Evolutionary conservation across 768 basidiomycete genomes (phyloP), one percentile per base, ranked within the genome.

Genomic region (Asterophora lycoperdoides): DNA sequence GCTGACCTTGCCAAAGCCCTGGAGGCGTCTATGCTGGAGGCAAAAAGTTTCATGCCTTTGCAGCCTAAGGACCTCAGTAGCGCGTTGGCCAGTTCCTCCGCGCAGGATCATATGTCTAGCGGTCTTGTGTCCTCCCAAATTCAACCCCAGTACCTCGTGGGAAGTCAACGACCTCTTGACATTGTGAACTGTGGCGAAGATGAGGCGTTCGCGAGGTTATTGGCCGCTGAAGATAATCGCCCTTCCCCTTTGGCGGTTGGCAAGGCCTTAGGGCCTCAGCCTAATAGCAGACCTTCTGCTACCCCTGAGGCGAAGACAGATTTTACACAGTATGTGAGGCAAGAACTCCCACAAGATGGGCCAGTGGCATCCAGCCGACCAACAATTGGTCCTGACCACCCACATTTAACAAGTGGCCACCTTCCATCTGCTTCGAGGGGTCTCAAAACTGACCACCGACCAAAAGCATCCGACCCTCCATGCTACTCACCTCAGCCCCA

Each of bases 1-100:
- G 80, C 81, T 26, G 83, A 88, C 36, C 68, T 89, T 11, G 78
- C 78, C 17, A 72, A 72, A 52, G 88, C 86, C 0, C 56, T 90
- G 49, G 74, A 79, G 54, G 75, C 75, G 50, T 85, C 83, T 1
- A 52, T 73, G 56, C 40, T 46, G 23, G 49, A 54, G 34, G 36
- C 51, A 10, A 32, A 23, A 29, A 17, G 11, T 39, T 20, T 38
- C 4, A 39, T 10, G 10, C 33, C 13, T 46, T 19, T 32, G 28
- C 37, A 53, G 54, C n/a, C n/a, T n/a, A 6, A 46, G 40, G 17
- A 45, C 32, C 33, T 45, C 37, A 9, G 46, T n/a, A 28, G 49
- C 45, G 52, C 38, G 7, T 46, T 41, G 37, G 57, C 59, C 23
- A 59, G 62, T 18, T 57, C 65, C 9, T 67, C 65, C n/a, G 4